Evolutionary conservation across 192 early-diverging fungal species (phyloP).

Genomic region (Coemansia umbellata): DNA sequence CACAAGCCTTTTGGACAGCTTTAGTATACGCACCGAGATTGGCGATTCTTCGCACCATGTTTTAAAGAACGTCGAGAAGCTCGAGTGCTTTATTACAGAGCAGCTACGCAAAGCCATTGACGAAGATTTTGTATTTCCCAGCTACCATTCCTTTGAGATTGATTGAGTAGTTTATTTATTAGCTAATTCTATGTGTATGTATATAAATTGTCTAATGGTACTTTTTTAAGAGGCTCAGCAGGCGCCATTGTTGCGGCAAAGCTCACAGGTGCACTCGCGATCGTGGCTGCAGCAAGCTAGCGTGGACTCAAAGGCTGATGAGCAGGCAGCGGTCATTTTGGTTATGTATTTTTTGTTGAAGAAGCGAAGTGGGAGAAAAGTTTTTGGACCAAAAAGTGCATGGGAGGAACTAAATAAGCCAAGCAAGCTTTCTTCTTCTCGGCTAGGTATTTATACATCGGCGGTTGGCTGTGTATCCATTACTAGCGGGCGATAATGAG

Average conservation of each 20-base stretch:
- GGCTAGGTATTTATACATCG: neutral
- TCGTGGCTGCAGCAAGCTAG: neutral
- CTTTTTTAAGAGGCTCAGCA: no score
- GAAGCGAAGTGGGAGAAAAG: neutral
- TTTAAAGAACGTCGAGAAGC: constrained; percentile 78
- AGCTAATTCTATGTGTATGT: neutral
- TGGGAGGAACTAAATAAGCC: neutral
- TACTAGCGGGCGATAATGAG: no score
- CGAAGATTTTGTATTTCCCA: constrained; percentile 75
- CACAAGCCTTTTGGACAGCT: constrained; percentile 28
- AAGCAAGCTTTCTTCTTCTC: neutral
- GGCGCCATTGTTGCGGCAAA: neutral
- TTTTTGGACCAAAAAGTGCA: neutral
- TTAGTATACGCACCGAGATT: constrained; percentile 40
- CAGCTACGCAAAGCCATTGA: constrained; percentile 72
- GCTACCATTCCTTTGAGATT: constrained; percentile 61
- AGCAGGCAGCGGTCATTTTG: no score
- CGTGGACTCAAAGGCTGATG: neutral
- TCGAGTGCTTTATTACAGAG: constrained; percentile 74
- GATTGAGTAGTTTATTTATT: neutral
- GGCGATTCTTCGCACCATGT: constrained; percentile 53
- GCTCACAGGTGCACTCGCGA: constrained; percentile 8
- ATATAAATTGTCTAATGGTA: neutral
- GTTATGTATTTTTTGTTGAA: neutral
- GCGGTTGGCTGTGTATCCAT: no score